Conservation (phyloP, 768 basidiomycete genomes). For the Pleurotus giganteus region DNA sequence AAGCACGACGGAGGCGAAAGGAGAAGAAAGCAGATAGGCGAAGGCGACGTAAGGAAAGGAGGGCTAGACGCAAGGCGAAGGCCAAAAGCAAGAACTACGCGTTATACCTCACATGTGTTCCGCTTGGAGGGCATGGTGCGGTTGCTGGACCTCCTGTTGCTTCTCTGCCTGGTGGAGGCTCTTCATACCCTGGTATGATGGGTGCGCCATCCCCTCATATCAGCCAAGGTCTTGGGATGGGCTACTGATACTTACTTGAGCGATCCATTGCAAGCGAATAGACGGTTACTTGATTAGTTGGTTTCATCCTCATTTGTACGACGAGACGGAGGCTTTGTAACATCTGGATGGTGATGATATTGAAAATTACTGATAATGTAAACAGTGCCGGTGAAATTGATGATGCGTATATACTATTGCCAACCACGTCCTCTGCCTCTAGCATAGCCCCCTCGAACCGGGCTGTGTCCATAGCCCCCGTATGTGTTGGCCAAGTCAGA, state of each 20-base stretch:
- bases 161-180: slow-evolving; percentile 16
- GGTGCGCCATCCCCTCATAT: slow-evolving; percentile 10
- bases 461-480: slow-evolving; percentile 33
- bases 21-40: slow-evolving; percentile 61
- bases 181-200: slow-evolving; percentile 15
- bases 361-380: slow-evolving; percentile 12
- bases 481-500: slow-evolving; percentile 29
- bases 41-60: slow-evolving; percentile 63
- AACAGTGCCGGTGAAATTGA: slow-evolving; percentile 11
- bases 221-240: slow-evolving; percentile 1
- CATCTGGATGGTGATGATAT: not conserved
- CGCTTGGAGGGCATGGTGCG: slow-evolving; percentile 21
- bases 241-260: slow-evolving; percentile 12
- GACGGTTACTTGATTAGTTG: too few species aligned
- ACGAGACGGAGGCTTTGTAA: too few species aligned
- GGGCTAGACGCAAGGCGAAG: slow-evolving; percentile 53
- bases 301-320: too few species aligned
- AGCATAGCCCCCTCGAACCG: slow-evolving; percentile 22
- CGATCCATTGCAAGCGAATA: slow-evolving; percentile 9
- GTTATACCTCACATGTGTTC: slow-evolving; percentile 57
- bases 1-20: slow-evolving; percentile 50
- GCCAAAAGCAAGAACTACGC: slow-evolving; percentile 62
- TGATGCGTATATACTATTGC: slow-evolving; percentile 24
- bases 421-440: slow-evolving; percentile 55
- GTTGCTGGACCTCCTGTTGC: slow-evolving; percentile 3